phyloP scores from a whole-genome alignment of 257 asterid species.

The Voacanga thouarsii region DNA sequence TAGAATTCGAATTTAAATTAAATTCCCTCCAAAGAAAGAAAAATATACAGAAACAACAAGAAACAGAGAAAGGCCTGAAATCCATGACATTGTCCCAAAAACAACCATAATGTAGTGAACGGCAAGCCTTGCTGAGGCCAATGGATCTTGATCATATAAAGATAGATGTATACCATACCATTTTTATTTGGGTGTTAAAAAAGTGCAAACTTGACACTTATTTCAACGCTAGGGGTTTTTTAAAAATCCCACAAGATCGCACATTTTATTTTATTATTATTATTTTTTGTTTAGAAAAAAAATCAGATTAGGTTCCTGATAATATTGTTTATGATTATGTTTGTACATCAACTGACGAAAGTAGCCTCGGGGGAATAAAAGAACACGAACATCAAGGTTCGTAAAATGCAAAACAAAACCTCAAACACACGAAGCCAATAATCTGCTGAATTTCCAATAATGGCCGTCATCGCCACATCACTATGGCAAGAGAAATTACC shows the following conservation, averaged over 20 bases:
- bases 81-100: neutral
- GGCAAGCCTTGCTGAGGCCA: neutral
- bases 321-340: neutral
- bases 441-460: neutral
- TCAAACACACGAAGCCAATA: neutral
- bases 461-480: neutral
- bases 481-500: neutral
- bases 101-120: neutral
- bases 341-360: neutral
- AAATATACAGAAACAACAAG: neutral
- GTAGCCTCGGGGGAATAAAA: conserved; percentile 3
- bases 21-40: neutral
- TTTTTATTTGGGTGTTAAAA: neutral
- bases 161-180: neutral
- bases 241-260: neutral
- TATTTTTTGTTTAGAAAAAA: too few species aligned
- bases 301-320: neutral
- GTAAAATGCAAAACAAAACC: neutral
- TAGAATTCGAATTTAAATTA: neutral
- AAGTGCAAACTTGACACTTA: neutral
- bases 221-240: neutral
- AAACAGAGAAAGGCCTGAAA: neutral
- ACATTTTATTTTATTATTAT: neutral
- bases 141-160: neutral
- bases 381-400: neutral